Percentiles rank a stretch among this genome's conserved stretches.
phyloP scores from a whole-genome alignment of 371 early-diverging fungal genomes.

The Mucor velutinosus region DNA sequence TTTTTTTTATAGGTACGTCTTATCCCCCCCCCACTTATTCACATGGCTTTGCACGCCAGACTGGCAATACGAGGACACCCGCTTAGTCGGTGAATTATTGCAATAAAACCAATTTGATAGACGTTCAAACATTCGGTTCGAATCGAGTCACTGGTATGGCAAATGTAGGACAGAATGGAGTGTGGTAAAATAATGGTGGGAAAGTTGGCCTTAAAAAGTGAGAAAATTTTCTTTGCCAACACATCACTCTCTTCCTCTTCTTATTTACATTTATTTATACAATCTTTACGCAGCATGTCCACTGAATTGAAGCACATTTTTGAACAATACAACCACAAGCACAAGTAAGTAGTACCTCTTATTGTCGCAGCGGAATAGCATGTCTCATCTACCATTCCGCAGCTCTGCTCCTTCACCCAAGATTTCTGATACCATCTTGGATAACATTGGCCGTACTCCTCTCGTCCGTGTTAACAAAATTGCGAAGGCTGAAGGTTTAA shows the following conservation, averaged over 20 bases:
- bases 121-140: not conserved
- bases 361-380: too few relatives aligned
- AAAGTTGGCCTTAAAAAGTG: not conserved
- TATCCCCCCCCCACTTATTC: too few relatives aligned
- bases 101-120: too few relatives aligned
- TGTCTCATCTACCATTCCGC: not conserved
- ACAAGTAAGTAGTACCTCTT: slow-evolving; percentile 12
- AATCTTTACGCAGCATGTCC: slow-evolving; percentile 9
- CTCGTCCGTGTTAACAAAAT: slow-evolving; percentile 89
- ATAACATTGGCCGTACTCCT: slow-evolving; percentile 96
- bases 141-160: not conserved
- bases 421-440: slow-evolving; percentile 79
- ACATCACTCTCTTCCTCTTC: not conserved
- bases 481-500: slow-evolving; percentile 81
- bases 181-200: slow-evolving; percentile 4
- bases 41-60: too few relatives aligned
- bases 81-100: too few relatives aligned
- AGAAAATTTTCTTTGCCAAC: not conserved
- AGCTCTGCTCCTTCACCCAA: slow-evolving; percentile 65
- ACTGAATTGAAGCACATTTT: slow-evolving; percentile 21
- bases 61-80: too few relatives aligned
- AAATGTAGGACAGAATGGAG: not conserved
- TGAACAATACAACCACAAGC: slow-evolving; percentile 25
- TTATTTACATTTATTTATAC: not conserved
- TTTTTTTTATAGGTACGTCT: too few relatives aligned